phyloP scores from a whole-genome alignment of 2,329 filamentous ascomycete genomes.

The Ophioceras dolichostomum region DNA sequence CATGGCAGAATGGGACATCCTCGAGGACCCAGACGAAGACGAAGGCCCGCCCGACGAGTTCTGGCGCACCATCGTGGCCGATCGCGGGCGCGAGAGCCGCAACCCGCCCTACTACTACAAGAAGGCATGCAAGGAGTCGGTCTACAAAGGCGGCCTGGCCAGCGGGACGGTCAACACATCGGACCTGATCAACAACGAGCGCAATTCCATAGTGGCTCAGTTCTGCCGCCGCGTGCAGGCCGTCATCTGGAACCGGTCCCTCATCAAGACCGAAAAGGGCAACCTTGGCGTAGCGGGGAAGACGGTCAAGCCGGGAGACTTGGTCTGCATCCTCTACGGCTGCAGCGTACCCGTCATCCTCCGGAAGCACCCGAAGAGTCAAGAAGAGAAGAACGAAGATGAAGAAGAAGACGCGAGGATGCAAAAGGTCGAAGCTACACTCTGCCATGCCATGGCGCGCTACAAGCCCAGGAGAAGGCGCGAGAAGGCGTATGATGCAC shows the following conservation, averaged over 20 bases:
- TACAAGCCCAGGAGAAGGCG: not conserved
- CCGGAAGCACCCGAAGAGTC: not conserved
- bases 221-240: conserved; percentile 14
- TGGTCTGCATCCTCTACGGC: conserved; percentile 12
- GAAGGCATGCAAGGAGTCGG: conserved; percentile 12
- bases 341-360: conserved; percentile 13
- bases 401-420: not conserved
- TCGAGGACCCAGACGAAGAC: conserved; percentile 1
- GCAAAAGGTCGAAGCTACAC: not conserved
- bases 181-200: conserved; percentile 13
- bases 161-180: conserved; percentile 10
- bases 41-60: conserved; percentile 12
- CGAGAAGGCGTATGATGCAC: not conserved
- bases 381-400: conserved; percentile 3
- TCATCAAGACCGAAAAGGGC: conserved; percentile 9
- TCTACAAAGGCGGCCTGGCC: conserved; percentile 10
- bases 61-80: conserved; percentile 13
- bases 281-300: conserved; percentile 6
- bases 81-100: conserved; percentile 11
- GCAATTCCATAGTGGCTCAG: conserved; percentile 14
- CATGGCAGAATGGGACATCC: conserved; percentile 9
- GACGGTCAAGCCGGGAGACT: conserved; percentile 7
- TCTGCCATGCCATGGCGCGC: not conserved
- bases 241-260: conserved; percentile 13
- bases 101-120: conserved; percentile 15